Conservation (phyloP, 1,139 yeast genomes). For the Hansenula sp. region DNA sequence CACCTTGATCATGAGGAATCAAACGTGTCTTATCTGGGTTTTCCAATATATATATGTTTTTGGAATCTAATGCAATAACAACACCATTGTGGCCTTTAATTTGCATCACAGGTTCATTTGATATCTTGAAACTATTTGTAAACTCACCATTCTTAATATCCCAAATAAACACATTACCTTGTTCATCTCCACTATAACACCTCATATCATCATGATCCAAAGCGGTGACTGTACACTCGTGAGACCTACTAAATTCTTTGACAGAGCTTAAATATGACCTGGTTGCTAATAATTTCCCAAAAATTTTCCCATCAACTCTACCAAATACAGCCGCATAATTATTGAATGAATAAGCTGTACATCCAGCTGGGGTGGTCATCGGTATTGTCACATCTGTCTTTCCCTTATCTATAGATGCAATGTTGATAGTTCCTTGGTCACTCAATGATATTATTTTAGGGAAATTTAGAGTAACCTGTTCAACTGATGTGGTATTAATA, state of each 20-base stretch:
- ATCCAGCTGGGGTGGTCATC: slow-evolving; percentile 33
- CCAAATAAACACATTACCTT: slow-evolving; percentile 36
- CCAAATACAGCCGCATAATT: slow-evolving; percentile 37
- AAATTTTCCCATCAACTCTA: slow-evolving; percentile 40
- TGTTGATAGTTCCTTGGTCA: slow-evolving; percentile 31
- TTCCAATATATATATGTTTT: slow-evolving; percentile 21
- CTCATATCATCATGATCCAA: slow-evolving; percentile 28
- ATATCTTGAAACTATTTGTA: slow-evolving; percentile 16
- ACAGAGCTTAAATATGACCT: slow-evolving; percentile 33
- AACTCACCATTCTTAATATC: slow-evolving; percentile 21
- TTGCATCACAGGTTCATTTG: slow-evolving; percentile 20
- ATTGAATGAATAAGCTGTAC: slow-evolving; percentile 31
- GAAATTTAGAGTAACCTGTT: slow-evolving; percentile 27
- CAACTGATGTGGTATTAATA: slow-evolving; percentile 23
- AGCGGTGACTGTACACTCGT: slow-evolving; percentile 33
- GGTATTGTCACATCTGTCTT: slow-evolving; percentile 26
- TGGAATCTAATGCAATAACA: slow-evolving; percentile 25
- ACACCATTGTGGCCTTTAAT: slow-evolving; percentile 22
- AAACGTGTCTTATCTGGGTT: slow-evolving; percentile 7
- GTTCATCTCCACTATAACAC: slow-evolving; percentile 38
- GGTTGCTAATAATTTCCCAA: slow-evolving; percentile 33
- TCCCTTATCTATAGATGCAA: slow-evolving; percentile 27
- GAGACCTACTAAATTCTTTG: slow-evolving; percentile 29
- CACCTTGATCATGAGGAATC: background rate
- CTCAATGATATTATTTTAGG: slow-evolving; percentile 30